Evolutionary conservation across 2,329 filamentous ascomycete genomes (phyloP), one percentile per base, ranked within the genome.

Genomic region (Phialophora chinensis): DNA sequence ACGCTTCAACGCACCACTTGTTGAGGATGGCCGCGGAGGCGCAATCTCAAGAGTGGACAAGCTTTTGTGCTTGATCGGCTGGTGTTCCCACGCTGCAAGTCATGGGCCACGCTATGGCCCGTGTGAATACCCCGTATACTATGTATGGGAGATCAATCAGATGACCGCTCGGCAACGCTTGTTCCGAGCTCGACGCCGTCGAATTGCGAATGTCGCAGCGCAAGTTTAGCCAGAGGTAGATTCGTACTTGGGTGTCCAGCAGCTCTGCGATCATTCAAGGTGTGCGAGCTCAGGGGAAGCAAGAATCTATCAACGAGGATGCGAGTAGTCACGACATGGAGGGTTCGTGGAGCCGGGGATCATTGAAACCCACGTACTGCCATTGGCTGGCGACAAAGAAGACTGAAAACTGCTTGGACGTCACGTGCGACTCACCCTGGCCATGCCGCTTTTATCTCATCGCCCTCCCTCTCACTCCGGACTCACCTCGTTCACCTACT

Each of bases 1-100:
- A 44, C 38, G 7, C 38, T n/a, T n/a, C 38, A 5, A n/a, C 38
- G 38, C 38, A n/a, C 38, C 38, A 44, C 38, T 44, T 44, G 38
- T 44, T n/a, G 14, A 44, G 17, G 17, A n/a, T 0, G 38, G 20
- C 57, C 38, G 44, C 29, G 17, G 50, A 47, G 38, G 31, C 57
- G 57, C 57, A 60, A 60, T 60, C 31, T 62, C 60, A 55, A 17
- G 7, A 20, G 17, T n/a, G 23, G 49, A 56, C 60, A 53, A 56
- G 50, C 20, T 59, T 17, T 25, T 27, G 44, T 49, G 49, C 20
- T 53, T 53, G 49, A 27, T 27, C 49, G 38, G 38, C 38, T 44
- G 38, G 38, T 11, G 7, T 44, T 44, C 8, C 38, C 38, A n/a
- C 17, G 17, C 38, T 44, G 38, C 38, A 44, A 44, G 38, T 44